Evolutionary conservation across 2,329 filamentous ascomycete species (phyloP).

Genomic region (Arthroderma sp.): DNA sequence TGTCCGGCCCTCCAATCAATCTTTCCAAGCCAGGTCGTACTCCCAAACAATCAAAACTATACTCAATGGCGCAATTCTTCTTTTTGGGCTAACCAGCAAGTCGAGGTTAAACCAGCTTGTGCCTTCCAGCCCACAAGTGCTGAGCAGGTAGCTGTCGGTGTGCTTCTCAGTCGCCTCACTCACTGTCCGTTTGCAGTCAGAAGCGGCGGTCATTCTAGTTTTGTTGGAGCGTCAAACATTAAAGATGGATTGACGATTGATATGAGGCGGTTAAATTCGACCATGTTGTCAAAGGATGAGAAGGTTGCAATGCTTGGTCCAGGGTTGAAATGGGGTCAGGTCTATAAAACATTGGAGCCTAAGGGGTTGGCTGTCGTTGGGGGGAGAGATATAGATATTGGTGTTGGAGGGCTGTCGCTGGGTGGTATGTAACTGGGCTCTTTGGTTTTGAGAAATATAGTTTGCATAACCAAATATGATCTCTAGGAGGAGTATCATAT

Average conservation of each 20-base stretch:
- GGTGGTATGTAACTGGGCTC: conserved; percentile 21
- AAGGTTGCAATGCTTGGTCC: conserved; percentile 19
- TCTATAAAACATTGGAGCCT: conserved; percentile 21
- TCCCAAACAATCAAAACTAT: too few species aligned
- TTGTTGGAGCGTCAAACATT: conserved; percentile 35
- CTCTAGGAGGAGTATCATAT: conserved; percentile 22
- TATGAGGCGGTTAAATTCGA: conserved; percentile 18
- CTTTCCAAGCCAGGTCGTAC: too few species aligned
- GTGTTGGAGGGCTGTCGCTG: conserved; percentile 17
- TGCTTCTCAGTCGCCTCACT: conserved; percentile 20
- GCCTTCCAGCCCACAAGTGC: conserved; percentile 20
- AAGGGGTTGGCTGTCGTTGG: conserved; percentile 22
- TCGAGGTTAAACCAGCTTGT: conserved; percentile 20
- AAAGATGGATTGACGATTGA: conserved; percentile 27
- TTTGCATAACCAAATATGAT: not conserved
- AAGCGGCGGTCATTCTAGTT: conserved; percentile 37
- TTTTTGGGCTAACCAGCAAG: conserved; percentile 25
- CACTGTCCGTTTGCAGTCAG: conserved; percentile 41
- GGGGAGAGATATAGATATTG: conserved; percentile 19
- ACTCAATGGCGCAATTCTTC: too few species aligned
- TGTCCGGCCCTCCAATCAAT: too few species aligned
- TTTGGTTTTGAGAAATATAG: conserved; percentile 8
- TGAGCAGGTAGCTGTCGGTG: conserved; percentile 19
- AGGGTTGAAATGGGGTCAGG: conserved; percentile 23
- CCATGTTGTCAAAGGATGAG: conserved; percentile 18